Base-by-base conservation (phyloP, 2,329 filamentous ascomycete species). In the Phoma sp. region DNA sequence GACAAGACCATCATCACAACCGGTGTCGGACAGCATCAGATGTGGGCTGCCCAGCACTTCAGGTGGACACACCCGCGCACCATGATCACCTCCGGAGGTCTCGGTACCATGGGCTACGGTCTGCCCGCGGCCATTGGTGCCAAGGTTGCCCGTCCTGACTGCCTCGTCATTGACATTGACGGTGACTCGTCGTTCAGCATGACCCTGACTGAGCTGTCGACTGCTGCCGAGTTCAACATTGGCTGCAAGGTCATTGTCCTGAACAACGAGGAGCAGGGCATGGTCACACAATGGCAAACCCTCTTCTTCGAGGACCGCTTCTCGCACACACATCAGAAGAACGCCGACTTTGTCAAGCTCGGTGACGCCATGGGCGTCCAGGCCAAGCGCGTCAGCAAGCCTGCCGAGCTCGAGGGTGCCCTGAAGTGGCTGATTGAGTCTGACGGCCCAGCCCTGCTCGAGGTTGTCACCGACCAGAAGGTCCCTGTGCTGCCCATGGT, bases 101-200 rank as follows among this genome's bases (percentile, higher is more conserved):
- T 98, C 15, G 92, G 93, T 57, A 96, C 92, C 15, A 98, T 98
- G 95, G 95, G 95, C 53, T 98, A 85, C 78, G 95, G 95, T 73
- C 86, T 99, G 36, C 95, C 95, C 20, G 91, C 93, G 20, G 93
- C 95, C 59, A 98, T 98, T 62, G 95, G 95, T 59, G 93, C 92
- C 69, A 97, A 97, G 83, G 93, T 96, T 42, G 90, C 87, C 15
- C 83, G 83, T 38, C 88, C 88, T 3, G 90, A 96, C 45, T 87
- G 90, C 57, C 85, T 96, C 43, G 93, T 98, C 56, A 87, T 98
- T 55, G 93, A 98, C 76, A 96, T 98, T 69, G 95, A 99, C 74
- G 95, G 95, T 59, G 95, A 98, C 74, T 95, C 93, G n/a, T 97
- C 93, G 3, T 98, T 99, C 82, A 91, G 92, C 83, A 98, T 99